These are phyloP conservation scores for Amaranthus hypochondriacus DNA, from an alignment of 148 eudicot species.

Conservation along the genomic window DNA sequence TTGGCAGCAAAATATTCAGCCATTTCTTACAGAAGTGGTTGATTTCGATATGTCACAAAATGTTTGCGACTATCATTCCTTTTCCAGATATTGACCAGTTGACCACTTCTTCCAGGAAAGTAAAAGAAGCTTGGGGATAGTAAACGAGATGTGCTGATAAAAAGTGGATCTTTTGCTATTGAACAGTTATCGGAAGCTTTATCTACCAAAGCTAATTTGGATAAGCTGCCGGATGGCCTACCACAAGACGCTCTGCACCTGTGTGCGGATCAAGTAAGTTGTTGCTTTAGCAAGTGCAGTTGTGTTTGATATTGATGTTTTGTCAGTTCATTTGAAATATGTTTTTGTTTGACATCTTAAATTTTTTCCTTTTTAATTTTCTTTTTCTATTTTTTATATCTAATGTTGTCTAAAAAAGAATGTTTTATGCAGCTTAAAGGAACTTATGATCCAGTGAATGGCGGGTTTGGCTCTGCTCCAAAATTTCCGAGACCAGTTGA, in stretches of 20 bases:
- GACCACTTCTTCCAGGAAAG: slow-evolving; percentile 54
- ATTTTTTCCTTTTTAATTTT: neutral
- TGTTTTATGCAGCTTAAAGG: slow-evolving; percentile 48
- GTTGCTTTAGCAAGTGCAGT: neutral
- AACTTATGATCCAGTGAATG: slow-evolving; percentile 65
- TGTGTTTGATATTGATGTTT: neutral
- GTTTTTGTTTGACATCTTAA: neutral
- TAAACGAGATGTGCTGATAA: slow-evolving; percentile 60
- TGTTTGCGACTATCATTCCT: slow-evolving; percentile 1
- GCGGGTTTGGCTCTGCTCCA: slow-evolving; percentile 92
- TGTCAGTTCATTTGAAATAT: too few relatives aligned
- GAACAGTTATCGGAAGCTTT: slow-evolving; percentile 92
- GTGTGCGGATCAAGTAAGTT: slow-evolving; percentile 67
- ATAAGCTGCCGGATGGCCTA: slow-evolving; percentile 60
- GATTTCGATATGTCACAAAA: neutral
- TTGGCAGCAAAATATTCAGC: neutral
- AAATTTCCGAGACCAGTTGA: slow-evolving; percentile 97
- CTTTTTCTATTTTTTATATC: neutral
- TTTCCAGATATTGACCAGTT: neutral
- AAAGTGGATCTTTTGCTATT: slow-evolving; percentile 85
- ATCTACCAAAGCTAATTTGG: slow-evolving; percentile 52
- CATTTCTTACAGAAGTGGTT: neutral
- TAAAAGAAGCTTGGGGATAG: slow-evolving; percentile 94
- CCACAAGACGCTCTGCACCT: slow-evolving; percentile 49
- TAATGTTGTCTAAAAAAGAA: neutral